Percentiles rank a stretch among this genome's conserved stretches.
Evolutionary conservation across 1,139 yeast genomes (phyloP).

Genomic region (Sugiyamaella xylanicola): DNA sequence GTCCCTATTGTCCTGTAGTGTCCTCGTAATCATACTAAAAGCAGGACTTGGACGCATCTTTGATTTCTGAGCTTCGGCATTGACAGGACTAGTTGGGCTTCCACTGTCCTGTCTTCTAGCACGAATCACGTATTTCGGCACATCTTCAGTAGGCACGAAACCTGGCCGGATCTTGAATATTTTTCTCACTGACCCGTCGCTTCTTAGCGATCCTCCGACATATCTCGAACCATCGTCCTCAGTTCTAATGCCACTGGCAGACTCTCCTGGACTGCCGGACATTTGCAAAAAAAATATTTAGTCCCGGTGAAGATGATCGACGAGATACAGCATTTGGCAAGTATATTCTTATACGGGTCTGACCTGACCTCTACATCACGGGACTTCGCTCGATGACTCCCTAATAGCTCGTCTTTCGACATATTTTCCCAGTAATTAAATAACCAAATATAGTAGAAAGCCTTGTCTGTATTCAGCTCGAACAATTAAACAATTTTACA

Average conservation of each 20-base stretch:
- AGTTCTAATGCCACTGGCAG: slow-evolving; percentile 24
- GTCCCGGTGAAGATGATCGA: not conserved
- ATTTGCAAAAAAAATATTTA: not conserved
- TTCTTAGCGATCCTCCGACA: slow-evolving; percentile 40
- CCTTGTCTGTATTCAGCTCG: too few species aligned
- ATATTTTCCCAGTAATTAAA: too few species aligned
- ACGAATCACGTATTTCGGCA: slow-evolving; percentile 39
- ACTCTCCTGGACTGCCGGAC: not conserved
- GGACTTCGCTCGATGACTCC: too few species aligned
- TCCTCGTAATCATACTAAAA: not conserved
- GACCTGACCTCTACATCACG: too few species aligned
- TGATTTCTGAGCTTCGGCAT: slow-evolving; percentile 3
- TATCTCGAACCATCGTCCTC: slow-evolving; percentile 33
- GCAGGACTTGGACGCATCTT: not conserved
- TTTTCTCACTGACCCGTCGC: slow-evolving; percentile 47
- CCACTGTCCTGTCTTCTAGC: slow-evolving; percentile 25
- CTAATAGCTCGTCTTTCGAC: too few species aligned
- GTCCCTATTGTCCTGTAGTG: slow-evolving; percentile 5
- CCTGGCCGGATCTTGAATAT: slow-evolving; percentile 46
- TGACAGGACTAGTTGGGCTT: too few species aligned
- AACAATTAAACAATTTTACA: too few species aligned
- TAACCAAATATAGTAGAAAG: too few species aligned
- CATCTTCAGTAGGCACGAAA: slow-evolving; percentile 44
- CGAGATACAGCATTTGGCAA: not conserved
- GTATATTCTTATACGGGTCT: not conserved